Conservation (phyloP, 1,284 basidiomycete genomes). For the Fomitiporia mediterranea region DNA sequence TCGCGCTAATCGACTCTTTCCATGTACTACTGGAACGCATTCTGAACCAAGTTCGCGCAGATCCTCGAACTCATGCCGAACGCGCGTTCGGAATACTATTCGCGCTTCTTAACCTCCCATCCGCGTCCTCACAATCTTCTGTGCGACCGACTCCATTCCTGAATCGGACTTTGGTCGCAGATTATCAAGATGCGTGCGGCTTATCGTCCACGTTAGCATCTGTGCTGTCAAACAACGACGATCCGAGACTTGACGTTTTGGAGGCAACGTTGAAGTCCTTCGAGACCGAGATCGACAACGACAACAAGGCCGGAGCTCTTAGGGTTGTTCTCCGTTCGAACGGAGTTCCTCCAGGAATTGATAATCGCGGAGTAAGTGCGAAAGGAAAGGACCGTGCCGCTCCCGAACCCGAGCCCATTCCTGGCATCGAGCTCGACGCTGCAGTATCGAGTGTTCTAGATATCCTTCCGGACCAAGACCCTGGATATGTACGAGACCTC, state of each 20-base stretch:
- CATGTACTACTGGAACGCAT: conserved; percentile 51
- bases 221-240: conserved; percentile 46
- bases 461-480: conserved; percentile 57
- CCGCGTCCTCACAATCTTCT: conserved; percentile 19
- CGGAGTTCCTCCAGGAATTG: conserved; percentile 45
- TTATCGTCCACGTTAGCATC: conserved; percentile 45
- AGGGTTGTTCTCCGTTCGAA: conserved; percentile 57
- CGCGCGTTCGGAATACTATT: conserved; percentile 53
- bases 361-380: conserved; percentile 32
- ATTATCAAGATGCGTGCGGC: conserved; percentile 65
- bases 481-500: conserved; percentile 52
- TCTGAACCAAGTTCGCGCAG: conserved; percentile 45
- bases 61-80: conserved; percentile 39
- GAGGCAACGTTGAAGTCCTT: conserved; percentile 46
- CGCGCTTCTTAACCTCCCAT: conserved; percentile 42
- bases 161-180: conserved; percentile 57
- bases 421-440: conserved; percentile 39
- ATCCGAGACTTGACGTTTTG: conserved; percentile 52
- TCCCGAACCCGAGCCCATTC: conserved; percentile 18
- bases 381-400: conserved; percentile 39
- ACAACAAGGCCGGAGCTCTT: conserved; percentile 42
- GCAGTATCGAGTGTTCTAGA: conserved; percentile 65
- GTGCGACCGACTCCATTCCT: conserved; percentile 50
- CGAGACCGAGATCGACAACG: conserved; percentile 32
- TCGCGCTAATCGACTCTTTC: conserved; percentile 62